phyloP scores from a whole-genome alignment of 1,284 basidiomycete genomes.

The Ceratobasidium papillatum region DNA sequence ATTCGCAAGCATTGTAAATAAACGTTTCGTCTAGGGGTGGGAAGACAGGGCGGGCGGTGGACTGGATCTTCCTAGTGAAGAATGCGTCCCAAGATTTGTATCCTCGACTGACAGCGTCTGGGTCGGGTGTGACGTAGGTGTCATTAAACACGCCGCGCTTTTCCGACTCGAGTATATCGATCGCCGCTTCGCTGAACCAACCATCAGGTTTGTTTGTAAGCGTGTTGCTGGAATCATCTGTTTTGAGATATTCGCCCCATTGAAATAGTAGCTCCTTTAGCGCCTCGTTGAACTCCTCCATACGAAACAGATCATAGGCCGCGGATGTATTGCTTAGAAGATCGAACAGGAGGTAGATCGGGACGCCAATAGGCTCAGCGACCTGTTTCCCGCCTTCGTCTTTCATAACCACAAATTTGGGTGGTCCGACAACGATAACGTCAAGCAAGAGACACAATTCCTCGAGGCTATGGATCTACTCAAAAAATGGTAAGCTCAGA shows the following conservation, averaged over 20 bases:
- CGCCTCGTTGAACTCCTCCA: neutral
- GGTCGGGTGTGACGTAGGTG: slow-evolving; percentile 53
- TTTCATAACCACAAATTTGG: slow-evolving; percentile 51
- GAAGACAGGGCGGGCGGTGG: slow-evolving; percentile 51
- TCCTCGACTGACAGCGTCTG: slow-evolving; percentile 50
- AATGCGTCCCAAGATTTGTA: slow-evolving; percentile 54
- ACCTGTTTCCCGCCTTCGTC: slow-evolving; percentile 47
- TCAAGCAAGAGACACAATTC: slow-evolving; percentile 58
- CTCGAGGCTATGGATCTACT: slow-evolving; percentile 56
- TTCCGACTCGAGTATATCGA: slow-evolving; percentile 51
- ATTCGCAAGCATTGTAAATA: slow-evolving; percentile 48
- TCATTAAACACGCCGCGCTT: slow-evolving; percentile 46
- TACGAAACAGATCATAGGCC: neutral
- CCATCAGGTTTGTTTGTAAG: slow-evolving; percentile 47
- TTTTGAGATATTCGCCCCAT: slow-evolving; percentile 52
- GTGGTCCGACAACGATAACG: slow-evolving; percentile 55
- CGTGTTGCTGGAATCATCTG: slow-evolving; percentile 49
- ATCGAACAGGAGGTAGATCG: slow-evolving; percentile 54
- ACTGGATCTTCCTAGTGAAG: slow-evolving; percentile 51
- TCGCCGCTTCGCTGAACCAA: slow-evolving; percentile 51
- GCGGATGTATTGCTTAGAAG: neutral
- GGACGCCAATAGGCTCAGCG: slow-evolving; percentile 55
- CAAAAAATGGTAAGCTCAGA: slow-evolving; percentile 11
- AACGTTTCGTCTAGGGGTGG: slow-evolving; percentile 51
- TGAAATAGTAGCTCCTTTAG: neutral